Conservation (phyloP, 2,329 filamentous ascomycete genomes). For the Aureobasidium sp. region DNA sequence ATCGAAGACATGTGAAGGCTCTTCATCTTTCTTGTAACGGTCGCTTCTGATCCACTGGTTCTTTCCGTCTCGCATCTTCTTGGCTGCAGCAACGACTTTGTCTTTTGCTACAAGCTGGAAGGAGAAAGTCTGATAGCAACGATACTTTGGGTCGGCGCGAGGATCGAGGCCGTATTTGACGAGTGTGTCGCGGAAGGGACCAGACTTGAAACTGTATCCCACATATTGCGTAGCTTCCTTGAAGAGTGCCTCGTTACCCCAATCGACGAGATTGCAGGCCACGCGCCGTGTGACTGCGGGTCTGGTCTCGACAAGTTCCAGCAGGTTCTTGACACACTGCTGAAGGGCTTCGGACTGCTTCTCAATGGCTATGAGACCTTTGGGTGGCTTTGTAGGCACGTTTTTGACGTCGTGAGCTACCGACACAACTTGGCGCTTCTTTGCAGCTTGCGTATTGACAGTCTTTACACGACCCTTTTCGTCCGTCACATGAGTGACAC, state of each 20-base stretch:
- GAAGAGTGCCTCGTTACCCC: slow-evolving; percentile 46
- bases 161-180: slow-evolving; percentile 83
- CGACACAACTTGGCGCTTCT: slow-evolving; percentile 51
- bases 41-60: slow-evolving; percentile 13
- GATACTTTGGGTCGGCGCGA: slow-evolving; percentile 63
- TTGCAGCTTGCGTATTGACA: slow-evolving; percentile 36
- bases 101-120: slow-evolving; percentile 55
- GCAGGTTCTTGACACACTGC: slow-evolving; percentile 55
- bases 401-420: slow-evolving; percentile 52
- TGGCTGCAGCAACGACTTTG: not conserved
- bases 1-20: slow-evolving; percentile 66
- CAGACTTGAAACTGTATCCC: slow-evolving; percentile 86
- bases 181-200: slow-evolving; percentile 84
- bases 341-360: slow-evolving; percentile 37
- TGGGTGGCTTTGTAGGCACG: slow-evolving; percentile 53
- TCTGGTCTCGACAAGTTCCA: slow-evolving; percentile 58
- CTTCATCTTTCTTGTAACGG: slow-evolving; percentile 10
- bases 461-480: slow-evolving; percentile 8
- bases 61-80: slow-evolving; percentile 10
- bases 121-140: slow-evolving; percentile 80
- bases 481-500: slow-evolving; percentile 11
- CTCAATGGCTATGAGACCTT: slow-evolving; percentile 43
- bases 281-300: slow-evolving; percentile 83
- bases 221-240: slow-evolving; percentile 74
- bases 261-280: slow-evolving; percentile 61